Percentiles rank a stretch among this genome's conserved stretches.
Conservation (phyloP, 257 asterid species). For the Galeopsis tetrahit region DNA sequence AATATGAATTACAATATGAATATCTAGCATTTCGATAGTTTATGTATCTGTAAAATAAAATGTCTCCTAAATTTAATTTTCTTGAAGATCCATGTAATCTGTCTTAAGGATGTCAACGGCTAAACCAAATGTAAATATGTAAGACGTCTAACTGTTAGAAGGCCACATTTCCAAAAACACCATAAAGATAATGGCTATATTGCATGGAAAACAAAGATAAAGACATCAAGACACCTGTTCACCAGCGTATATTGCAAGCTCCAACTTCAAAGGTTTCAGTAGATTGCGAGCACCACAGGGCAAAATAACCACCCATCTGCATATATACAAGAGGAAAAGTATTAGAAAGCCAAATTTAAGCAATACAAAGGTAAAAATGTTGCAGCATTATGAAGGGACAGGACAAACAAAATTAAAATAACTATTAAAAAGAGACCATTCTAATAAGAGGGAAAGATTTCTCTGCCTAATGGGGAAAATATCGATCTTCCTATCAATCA, state of each 20-base stretch:
- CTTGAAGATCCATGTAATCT: background rate
- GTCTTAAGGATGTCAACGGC: background rate
- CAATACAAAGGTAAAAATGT: background rate
- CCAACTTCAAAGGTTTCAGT: constrained; percentile 81
- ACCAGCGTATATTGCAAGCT: constrained; percentile 78
- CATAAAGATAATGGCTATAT: background rate
- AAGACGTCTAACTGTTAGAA: constrained; percentile 4
- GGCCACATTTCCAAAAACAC: constrained; percentile 3
- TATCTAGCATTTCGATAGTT: background rate
- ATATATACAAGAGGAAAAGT: constrained; percentile 28
- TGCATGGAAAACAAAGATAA: constrained; percentile 5
- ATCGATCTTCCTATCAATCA: constrained; percentile 12
- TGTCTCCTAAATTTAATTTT: constrained; percentile 18
- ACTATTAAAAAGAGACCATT: background rate
- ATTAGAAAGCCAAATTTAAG: constrained; percentile 2
- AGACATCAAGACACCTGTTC: constrained; percentile 55
- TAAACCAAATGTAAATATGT: background rate
- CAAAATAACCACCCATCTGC: constrained; percentile 87
- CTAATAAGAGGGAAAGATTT: background rate
- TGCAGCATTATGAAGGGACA: constrained; percentile 9
- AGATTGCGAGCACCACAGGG: constrained; percentile 84
- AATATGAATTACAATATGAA: constrained; percentile 12
- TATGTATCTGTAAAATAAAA: background rate
- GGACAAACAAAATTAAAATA: background rate
- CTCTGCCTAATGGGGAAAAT: background rate